Evolutionary conservation across 805 yeast genomes (phyloP).

Genomic region (Yarrowia keelungensis): DNA sequence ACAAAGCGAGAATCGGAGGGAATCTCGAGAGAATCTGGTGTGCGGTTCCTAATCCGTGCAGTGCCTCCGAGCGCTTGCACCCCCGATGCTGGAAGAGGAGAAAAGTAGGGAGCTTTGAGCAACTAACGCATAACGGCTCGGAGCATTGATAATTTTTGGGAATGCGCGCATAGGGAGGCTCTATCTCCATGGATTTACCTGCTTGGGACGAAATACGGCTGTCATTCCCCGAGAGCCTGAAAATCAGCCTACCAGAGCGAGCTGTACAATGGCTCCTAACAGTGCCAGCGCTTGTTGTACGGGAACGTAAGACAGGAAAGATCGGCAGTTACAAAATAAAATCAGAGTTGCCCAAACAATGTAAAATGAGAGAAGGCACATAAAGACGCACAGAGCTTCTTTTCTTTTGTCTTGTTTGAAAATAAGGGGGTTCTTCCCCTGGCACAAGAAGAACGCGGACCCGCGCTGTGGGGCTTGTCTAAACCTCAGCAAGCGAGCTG

Average conservation of each 20-base stretch:
- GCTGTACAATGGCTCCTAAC: no score
- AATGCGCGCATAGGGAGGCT: background rate
- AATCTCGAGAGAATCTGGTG: no score
- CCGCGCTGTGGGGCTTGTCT: conserved; percentile 17
- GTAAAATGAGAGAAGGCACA: background rate
- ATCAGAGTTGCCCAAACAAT: conserved; percentile 4
- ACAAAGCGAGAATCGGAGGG: background rate
- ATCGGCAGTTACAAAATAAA: conserved; percentile 30
- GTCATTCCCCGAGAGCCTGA: background rate
- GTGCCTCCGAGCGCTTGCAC: conserved; percentile 8
- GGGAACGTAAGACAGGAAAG: conserved; percentile 31
- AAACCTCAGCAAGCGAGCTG: conserved; percentile 3
- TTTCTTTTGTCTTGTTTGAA: conserved; percentile 15
- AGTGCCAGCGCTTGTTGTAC: background rate
- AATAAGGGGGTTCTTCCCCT: background rate
- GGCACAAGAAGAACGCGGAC: background rate
- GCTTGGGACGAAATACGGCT: background rate
- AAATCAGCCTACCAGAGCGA: no score
- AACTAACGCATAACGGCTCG: conserved; percentile 11
- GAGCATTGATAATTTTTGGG: conserved; percentile 16
- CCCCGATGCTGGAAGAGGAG: conserved; percentile 2
- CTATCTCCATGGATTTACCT: background rate
- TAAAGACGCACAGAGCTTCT: conserved; percentile 1
- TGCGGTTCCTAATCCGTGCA: conserved; percentile 4
- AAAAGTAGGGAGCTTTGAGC: background rate